These are phyloP conservation scores for Bocquillonia castaneifolia DNA, from an alignment of 441 rosid species.

Conservation along the genomic window DNA sequence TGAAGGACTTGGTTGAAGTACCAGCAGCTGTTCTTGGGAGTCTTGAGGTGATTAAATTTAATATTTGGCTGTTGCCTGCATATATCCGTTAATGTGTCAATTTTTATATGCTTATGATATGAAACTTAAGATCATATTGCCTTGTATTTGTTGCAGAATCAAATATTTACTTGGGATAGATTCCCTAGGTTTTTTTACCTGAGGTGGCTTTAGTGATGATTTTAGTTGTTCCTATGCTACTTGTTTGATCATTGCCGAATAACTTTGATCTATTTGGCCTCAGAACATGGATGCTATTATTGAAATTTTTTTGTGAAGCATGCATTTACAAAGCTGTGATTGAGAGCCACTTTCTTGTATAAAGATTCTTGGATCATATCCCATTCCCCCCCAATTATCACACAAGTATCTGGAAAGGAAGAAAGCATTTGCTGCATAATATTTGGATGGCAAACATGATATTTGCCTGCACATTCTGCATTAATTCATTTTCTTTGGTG, in stretches of 20 bases:
- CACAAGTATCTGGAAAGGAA: background rate
- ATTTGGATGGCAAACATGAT: background rate
- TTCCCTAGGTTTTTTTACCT: no score
- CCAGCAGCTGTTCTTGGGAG: constrained; percentile 72
- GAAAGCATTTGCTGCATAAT: background rate
- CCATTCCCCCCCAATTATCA: background rate
- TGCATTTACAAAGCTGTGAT: background rate
- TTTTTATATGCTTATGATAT: background rate
- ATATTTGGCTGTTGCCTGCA: background rate
- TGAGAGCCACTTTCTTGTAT: background rate
- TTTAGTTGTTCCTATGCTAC: no score
- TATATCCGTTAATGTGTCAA: background rate
- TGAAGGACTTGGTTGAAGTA: constrained; percentile 92
- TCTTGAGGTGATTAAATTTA: constrained; percentile 60
- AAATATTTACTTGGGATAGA: no score
- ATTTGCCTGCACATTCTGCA: background rate
- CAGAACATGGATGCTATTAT: background rate
- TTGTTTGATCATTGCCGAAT: no score
- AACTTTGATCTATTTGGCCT: background rate
- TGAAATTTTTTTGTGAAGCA: background rate
- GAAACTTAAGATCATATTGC: background rate
- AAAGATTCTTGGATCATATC: background rate
- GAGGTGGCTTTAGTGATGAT: no score
- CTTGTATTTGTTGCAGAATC: no score
- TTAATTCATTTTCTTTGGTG: background rate